A percentile compares a stretch with the other conserved stretches of the same genome.
These are phyloP conservation scores for Leishmania tarentolae DNA, from an alignment of 208 protist genomes.

Conservation along the genomic window DNA sequence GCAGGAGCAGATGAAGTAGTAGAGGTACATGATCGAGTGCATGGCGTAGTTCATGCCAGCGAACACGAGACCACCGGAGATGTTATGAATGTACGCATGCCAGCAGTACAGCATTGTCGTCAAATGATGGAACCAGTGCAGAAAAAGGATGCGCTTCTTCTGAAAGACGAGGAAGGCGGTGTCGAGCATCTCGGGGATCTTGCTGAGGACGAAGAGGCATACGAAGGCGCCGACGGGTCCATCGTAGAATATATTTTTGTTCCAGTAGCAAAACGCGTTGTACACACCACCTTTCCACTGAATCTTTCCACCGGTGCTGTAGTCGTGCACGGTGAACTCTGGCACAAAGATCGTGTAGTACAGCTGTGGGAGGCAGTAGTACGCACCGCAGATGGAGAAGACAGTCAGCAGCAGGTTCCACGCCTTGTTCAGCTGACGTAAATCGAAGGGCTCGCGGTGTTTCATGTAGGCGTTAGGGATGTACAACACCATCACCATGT, in stretches of 20 bases:
- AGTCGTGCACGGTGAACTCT: slow-evolving; percentile 32
- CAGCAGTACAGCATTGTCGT: slow-evolving; percentile 93
- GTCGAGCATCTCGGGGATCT: slow-evolving; percentile 89
- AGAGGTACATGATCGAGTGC: slow-evolving; percentile 95
- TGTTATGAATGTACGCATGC: slow-evolving; percentile 65
- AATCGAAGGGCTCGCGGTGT: slow-evolving; percentile 52
- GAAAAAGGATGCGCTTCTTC: slow-evolving; percentile 83
- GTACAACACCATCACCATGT: slow-evolving; percentile 68
- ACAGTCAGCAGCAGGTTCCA: slow-evolving; percentile 87
- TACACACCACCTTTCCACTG: slow-evolving; percentile 50
- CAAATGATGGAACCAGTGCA: slow-evolving; percentile 94
- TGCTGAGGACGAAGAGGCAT: slow-evolving; percentile 70
- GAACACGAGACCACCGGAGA: slow-evolving; percentile 78
- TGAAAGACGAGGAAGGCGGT: slow-evolving; percentile 86
- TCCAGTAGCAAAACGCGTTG: slow-evolving; percentile 58
- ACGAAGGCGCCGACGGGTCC: slow-evolving; percentile 69
- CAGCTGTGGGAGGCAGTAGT: slow-evolving; percentile 62
- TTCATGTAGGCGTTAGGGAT: slow-evolving; percentile 70
- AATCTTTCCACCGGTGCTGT: slow-evolving; percentile 20
- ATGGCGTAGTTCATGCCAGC: slow-evolving; percentile 92
- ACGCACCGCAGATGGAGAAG: slow-evolving; percentile 72
- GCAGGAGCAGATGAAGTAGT: slow-evolving; percentile 88
- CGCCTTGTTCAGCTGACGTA: slow-evolving; percentile 51
- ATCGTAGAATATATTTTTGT: slow-evolving; percentile 54
- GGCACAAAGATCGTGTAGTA: slow-evolving; percentile 35